These are phyloP conservation scores for Pseudodiploospora longispora DNA, from an alignment of 2,329 filamentous ascomycete species.

Conservation along the genomic window DNA sequence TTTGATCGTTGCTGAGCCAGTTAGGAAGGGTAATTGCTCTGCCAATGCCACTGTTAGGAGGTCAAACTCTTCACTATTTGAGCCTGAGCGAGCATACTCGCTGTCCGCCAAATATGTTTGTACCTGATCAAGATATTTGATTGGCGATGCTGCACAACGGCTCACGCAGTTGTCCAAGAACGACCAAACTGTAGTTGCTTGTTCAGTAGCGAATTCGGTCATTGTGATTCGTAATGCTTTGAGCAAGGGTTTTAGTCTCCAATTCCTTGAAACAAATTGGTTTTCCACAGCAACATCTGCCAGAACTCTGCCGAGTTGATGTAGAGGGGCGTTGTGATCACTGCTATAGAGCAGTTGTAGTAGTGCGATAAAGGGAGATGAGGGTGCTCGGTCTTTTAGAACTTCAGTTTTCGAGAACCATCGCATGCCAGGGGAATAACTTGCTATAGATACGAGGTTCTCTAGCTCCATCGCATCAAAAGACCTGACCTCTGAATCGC, in stretches of 20 bases:
- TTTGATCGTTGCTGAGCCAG: conserved; percentile 39
- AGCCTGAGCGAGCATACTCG: conserved; percentile 15
- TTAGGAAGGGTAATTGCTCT: conserved; percentile 70
- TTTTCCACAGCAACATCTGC: conserved; percentile 55
- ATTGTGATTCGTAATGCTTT: conserved; percentile 20
- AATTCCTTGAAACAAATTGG: conserved; percentile 51
- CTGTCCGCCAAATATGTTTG: conserved; percentile 34
- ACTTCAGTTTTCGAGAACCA: conserved; percentile 76
- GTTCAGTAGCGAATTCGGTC: conserved; percentile 10
- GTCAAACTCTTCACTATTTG: conserved; percentile 32
- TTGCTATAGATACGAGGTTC: conserved; percentile 72
- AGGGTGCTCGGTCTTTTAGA: conserved; percentile 33
- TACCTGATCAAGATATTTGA: conserved; percentile 73
- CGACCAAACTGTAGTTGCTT: conserved; percentile 44
- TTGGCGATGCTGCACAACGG: conserved; percentile 64
- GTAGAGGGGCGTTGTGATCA: conserved; percentile 21
- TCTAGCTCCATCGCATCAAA: conserved; percentile 67
- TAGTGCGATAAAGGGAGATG: conserved; percentile 64
- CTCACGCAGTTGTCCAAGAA: conserved; percentile 80
- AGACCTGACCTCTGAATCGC: conserved; percentile 40
- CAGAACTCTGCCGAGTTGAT: conserved; percentile 48
- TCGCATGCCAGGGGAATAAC: conserved; percentile 72
- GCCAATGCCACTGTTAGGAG: conserved; percentile 60
- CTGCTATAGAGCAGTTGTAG: conserved; percentile 38
- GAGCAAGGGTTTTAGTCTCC: conserved; percentile 41